Evolutionary conservation across 2,329 filamentous ascomycete species (phyloP).

Genomic region (Didymosphaeria variabile): DNA sequence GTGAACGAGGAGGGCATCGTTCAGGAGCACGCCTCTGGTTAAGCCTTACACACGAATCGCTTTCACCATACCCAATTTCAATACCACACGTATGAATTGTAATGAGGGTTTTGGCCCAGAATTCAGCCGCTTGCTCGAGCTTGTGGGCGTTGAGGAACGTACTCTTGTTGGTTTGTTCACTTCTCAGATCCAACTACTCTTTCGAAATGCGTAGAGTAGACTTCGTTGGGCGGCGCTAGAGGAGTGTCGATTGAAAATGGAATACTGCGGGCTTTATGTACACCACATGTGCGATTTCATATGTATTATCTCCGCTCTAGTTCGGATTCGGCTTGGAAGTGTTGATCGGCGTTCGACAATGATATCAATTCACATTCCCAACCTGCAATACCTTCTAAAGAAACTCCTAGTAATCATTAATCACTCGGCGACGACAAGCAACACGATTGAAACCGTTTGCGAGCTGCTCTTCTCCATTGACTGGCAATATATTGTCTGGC

Average conservation of each 20-base stretch:
- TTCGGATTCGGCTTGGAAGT: constrained; percentile 17
- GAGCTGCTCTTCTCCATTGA: too few species aligned
- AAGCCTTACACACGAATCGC: constrained; percentile 7
- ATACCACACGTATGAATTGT: constrained; percentile 9
- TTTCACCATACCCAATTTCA: neutral
- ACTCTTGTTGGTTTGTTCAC: too few species aligned
- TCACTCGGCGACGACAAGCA: neutral
- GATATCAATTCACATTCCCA: constrained; percentile 8
- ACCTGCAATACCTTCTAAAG: neutral
- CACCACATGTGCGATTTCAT: constrained; percentile 29
- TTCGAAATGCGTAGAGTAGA: neutral
- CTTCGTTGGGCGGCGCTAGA: constrained; percentile 21
- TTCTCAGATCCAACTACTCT: neutral
- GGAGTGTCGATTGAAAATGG: neutral
- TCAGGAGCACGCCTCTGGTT: constrained; percentile 35
- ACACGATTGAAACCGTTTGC: neutral
- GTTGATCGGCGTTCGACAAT: constrained; percentile 20
- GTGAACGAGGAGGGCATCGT: constrained; percentile 47
- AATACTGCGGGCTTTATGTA: constrained; percentile 27
- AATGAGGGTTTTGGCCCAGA: constrained; percentile 1
- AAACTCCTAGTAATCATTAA: neutral
- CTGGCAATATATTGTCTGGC: neutral
- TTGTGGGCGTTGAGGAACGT: neutral
- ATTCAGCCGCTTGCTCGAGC: neutral
- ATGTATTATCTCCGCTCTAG: constrained; percentile 44